Conservation (phyloP, 495 filamentous ascomycete species). For the Amorphotheca resinae region DNA sequence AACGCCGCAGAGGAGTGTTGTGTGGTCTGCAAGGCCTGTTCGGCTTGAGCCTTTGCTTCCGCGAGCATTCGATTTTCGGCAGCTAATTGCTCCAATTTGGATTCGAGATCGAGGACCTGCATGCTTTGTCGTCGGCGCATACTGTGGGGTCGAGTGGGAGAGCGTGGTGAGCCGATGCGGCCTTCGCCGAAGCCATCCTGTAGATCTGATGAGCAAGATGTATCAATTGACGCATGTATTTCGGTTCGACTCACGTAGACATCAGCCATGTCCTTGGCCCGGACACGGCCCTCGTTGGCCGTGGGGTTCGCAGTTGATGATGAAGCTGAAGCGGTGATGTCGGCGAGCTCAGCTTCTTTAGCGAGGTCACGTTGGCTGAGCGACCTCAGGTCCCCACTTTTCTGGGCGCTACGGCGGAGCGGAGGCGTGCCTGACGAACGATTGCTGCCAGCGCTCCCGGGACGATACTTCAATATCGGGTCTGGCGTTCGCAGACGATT, state of each 20-base stretch:
- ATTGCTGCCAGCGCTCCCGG: slow-evolving; percentile 46
- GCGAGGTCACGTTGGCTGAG: slow-evolving; percentile 40
- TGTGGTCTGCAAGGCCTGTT: slow-evolving; percentile 34
- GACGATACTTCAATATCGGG: slow-evolving; percentile 33
- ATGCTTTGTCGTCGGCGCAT: slow-evolving; percentile 91
- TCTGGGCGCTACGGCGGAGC: slow-evolving; percentile 59
- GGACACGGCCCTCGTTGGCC: slow-evolving; percentile 77
- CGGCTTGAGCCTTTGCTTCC: slow-evolving; percentile 57
- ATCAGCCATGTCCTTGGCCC: slow-evolving; percentile 76
- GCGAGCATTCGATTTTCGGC: slow-evolving; percentile 69
- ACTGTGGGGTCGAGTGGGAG: slow-evolving; percentile 90
- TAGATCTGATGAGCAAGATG: slow-evolving; percentile 3
- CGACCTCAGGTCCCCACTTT: slow-evolving; percentile 67
- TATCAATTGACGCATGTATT: neutral
- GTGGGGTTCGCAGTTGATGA: slow-evolving; percentile 49
- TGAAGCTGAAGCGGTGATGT: slow-evolving; percentile 5
- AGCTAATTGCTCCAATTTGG: slow-evolving; percentile 62
- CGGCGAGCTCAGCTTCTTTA: slow-evolving; percentile 20
- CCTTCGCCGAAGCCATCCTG: slow-evolving; percentile 94
- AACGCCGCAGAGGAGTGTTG: slow-evolving; percentile 30
- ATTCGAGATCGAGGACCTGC: slow-evolving; percentile 78
- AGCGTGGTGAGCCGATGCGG: slow-evolving; percentile 72
- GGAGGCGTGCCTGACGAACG: slow-evolving; percentile 45
- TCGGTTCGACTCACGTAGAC: slow-evolving; percentile 65
- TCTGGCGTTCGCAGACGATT: slow-evolving; percentile 45